Base-by-base conservation (phyloP, 139 green algal species). In the Yamagishiella unicocca region DNA sequence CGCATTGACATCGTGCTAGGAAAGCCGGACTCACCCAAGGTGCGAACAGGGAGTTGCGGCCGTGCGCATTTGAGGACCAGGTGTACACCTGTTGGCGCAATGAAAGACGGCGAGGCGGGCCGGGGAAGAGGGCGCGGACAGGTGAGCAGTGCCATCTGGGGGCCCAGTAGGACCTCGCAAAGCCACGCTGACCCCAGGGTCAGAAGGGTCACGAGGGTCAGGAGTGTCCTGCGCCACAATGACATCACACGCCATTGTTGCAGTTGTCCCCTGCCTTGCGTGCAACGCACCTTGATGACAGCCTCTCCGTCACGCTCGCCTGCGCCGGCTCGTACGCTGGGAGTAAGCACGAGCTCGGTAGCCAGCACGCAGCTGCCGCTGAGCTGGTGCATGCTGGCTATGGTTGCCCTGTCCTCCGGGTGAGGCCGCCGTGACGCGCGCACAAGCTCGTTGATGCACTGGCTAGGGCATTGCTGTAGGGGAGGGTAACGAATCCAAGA, bases 51-150 rank as follows among this genome's bases (percentile, higher is more conserved):
- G 46, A 22, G 4, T 66, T 12, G 6, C 43, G 42, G 72, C 21
- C 8, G 7, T 8, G 25, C 25, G 4, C 22, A 10, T 24, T 9
- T 4, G 27, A 4, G 4, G 35, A 21, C 72, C 72, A 80, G 29
- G 42, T 25, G 72, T 80, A 80, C 27, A 80, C 72, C 72, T 80
- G 72, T 9, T 4, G n/a, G n/a, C n/a, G n/a, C n/a, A n/a, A n/a
- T n/a, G n/a, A n/a, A n/a, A n/a, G n/a, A n/a, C n/a, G n/a, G n/a
- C n/a, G n/a, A n/a, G n/a, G n/a, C n/a, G n/a, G n/a, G n/a, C n/a
- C n/a, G n/a, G n/a, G n/a, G n/a, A n/a, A n/a, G n/a, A n/a, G n/a
- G n/a, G n/a, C n/a, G n/a, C n/a, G n/a, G n/a, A n/a, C n/a, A n/a
- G n/a, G n/a, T n/a, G n/a, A n/a, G n/a, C n/a, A n/a, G n/a, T n/a